Conservation (phyloP, 2,329 filamentous ascomycete genomes). For the Lecanicillium sp. region DNA sequence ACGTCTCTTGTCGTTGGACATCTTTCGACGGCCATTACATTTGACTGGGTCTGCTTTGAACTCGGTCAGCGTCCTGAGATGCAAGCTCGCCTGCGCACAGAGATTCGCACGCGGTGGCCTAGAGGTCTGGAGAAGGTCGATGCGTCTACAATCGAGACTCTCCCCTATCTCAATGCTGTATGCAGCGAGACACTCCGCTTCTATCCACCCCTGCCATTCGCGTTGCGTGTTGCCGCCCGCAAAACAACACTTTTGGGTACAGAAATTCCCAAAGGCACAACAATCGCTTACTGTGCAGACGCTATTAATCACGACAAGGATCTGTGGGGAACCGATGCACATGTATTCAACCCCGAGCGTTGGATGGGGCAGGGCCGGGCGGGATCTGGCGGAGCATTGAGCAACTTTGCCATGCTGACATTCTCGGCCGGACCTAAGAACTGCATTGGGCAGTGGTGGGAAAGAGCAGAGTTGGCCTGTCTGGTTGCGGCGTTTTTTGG, state of each 20-base stretch:
- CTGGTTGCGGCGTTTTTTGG: conserved; percentile 56
- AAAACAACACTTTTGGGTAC: conserved; percentile 50
- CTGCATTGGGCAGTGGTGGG: conserved; percentile 72
- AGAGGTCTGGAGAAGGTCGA: conserved; percentile 26
- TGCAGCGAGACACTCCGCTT: conserved; percentile 38
- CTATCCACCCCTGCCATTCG: conserved; percentile 58
- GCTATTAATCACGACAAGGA: conserved; percentile 54
- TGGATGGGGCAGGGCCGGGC: conserved; percentile 45
- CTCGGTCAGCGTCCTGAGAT: neutral
- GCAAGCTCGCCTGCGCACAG: neutral
- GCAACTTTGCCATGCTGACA: conserved; percentile 65
- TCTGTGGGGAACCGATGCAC: conserved; percentile 61
- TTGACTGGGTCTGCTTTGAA: neutral
- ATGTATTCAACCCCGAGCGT: conserved; percentile 59
- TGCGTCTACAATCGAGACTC: conserved; percentile 19
- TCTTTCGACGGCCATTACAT: conserved; percentile 36
- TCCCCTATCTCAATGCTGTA: conserved; percentile 55
- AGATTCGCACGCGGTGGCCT: neutral
- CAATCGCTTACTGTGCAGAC: conserved; percentile 47
- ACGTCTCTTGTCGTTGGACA: conserved; percentile 21
- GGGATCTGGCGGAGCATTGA: conserved; percentile 50
- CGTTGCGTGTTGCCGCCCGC: conserved; percentile 48
- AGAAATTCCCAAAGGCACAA: conserved; percentile 55
- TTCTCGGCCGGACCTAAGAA: conserved; percentile 77
- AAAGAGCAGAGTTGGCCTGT: conserved; percentile 66